Evolutionary conservation across 2,329 filamentous ascomycete species (phyloP).

Genomic region (Ceratocystis lukuohia): DNA sequence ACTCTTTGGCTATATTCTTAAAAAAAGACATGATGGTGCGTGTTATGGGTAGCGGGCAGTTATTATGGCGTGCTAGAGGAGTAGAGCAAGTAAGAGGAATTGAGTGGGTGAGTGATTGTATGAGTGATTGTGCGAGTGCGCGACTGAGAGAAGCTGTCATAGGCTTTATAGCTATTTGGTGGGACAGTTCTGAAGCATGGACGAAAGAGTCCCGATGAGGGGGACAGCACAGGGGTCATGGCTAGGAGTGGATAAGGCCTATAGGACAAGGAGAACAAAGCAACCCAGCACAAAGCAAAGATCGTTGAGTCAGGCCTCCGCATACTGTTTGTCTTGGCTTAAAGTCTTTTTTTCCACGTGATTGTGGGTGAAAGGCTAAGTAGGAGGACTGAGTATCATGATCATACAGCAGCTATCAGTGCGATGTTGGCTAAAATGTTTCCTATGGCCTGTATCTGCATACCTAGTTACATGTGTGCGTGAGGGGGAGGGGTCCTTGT

Average conservation of each 20-base stretch:
- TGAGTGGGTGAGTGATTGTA: not conserved
- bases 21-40: constrained; percentile 32
- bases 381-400: not conserved
- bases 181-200: not conserved
- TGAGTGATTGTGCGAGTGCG: not conserved
- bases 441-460: not conserved
- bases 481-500: too few species aligned
- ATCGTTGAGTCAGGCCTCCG: not conserved
- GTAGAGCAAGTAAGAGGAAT: not conserved
- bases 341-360: not conserved
- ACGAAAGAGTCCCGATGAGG: not conserved
- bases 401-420: not conserved
- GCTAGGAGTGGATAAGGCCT: not conserved
- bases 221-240: constrained; percentile 2
- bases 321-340: not conserved
- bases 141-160: constrained; percentile 5
- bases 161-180: not conserved
- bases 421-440: not conserved
- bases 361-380: not conserved
- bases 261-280: not conserved
- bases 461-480: too few species aligned
- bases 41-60: not conserved
- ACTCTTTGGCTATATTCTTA: constrained; percentile 31
- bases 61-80: not conserved
- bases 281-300: not conserved